Base-by-base conservation (phyloP, 2,329 filamentous ascomycete species). In the Venturia oleaginea region DNA sequence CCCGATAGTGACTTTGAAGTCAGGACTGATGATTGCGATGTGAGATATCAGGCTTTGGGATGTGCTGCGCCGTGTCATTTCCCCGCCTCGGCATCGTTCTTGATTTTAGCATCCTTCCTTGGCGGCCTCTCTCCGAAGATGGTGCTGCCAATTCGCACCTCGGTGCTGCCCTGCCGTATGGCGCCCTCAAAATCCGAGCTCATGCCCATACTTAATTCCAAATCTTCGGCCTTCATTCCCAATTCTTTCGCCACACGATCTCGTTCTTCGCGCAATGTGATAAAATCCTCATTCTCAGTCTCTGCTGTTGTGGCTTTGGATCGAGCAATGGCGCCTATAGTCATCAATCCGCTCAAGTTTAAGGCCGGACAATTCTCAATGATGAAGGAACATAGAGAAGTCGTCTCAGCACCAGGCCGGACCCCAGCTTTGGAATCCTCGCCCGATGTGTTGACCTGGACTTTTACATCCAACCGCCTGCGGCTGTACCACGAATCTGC, bases 161-260 rank as follows among this genome's bases (percentile, higher is more conserved):
- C 92, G 69, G 85, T 83, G 77, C 92, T 97, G 0, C 94, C 94
- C 79, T 91, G 79, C 15, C 76, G 77, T 71, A 97, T 87, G 0
- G 94, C 94, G 8, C 88, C 89, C 79, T 96, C 92, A 75, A 93
- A 99, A 76, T 99, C 94, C 72, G 91, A 86, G 73, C 92, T 97
- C 94, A 99, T 99, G 7, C 93, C 93, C 93, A 99, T 99, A 76
- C 92, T 97, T 76, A 97, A 76, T 79, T 97, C 92, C 70, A 97
- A 73, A 66, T 82, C 81, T n/a, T 79, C 76, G 19, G 80, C 73
- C 19, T 79, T 73, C 48, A 85, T 69, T 0, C 80, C 84, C 62
- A 92, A 71, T 68, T 86, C 87, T 71, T 77, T 72, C 2, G 81
- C 84, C 2, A 97, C 85, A 17, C 84, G 75, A 73, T 95, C 89